Conservation (phyloP, 1,284 basidiomycete genomes). For the Exobasidium rhododendri region DNA sequence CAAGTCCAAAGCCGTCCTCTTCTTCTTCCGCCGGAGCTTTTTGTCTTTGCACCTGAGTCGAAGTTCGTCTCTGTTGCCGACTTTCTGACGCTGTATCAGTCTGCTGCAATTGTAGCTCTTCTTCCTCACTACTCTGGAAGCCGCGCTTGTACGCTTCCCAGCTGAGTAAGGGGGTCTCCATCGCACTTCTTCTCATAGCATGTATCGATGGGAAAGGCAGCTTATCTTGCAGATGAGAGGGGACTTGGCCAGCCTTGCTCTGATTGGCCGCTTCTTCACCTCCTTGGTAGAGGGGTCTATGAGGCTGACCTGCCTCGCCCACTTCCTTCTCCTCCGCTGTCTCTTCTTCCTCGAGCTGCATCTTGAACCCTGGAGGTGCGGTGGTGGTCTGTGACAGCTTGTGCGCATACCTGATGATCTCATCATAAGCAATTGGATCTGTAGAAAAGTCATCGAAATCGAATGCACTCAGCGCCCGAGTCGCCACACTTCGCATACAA, state of each 20-base stretch:
- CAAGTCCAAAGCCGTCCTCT: slow-evolving; percentile 13
- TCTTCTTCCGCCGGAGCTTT: slow-evolving; percentile 8
- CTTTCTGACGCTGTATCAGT: not conserved
- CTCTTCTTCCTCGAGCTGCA: slow-evolving; percentile 6
- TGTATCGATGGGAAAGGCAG: slow-evolving; percentile 3
- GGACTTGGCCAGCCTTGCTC: slow-evolving; percentile 1
- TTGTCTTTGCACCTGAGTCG: not conserved
- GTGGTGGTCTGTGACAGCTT: slow-evolving; percentile 10
- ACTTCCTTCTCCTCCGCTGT: not conserved
- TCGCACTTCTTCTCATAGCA: slow-evolving; percentile 6
- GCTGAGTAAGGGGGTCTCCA: not conserved
- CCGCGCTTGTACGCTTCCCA: slow-evolving; percentile 3
- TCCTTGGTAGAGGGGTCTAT: not conserved
- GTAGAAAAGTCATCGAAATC: not conserved
- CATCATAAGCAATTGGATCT: slow-evolving; percentile 3
- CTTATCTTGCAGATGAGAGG: slow-evolving; percentile 10
- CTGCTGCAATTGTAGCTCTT: slow-evolving; percentile 6
- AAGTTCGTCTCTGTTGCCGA: not conserved
- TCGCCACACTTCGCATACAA: too few relatives aligned
- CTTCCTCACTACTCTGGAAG: not conserved
- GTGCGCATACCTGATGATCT: slow-evolving; percentile 4
- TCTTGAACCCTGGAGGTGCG: slow-evolving; percentile 8
- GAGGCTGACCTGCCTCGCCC: not conserved
- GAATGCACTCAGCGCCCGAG: too few relatives aligned
- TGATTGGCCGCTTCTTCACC: not conserved